phyloP scores from a whole-genome alignment of 768 basidiomycete genomes.

The Lenzites betulinus region DNA sequence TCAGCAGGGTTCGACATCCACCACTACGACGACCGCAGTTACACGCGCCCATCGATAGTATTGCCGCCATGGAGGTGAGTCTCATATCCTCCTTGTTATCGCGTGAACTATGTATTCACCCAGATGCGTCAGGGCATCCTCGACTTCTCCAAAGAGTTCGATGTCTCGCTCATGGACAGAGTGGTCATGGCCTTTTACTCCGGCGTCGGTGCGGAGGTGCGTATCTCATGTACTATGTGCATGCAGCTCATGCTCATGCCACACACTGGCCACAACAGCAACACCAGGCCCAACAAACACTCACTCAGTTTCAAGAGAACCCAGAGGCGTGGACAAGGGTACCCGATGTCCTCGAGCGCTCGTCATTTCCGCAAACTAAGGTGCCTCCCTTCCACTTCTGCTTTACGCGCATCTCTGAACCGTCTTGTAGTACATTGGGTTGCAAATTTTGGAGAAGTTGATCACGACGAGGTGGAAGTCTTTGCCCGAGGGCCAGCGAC shows the following conservation, averaged over 20 bases:
- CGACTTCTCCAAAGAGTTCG: constrained; percentile 93
- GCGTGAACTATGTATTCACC: background rate
- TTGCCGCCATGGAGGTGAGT: constrained; percentile 42
- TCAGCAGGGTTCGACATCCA: constrained; percentile 27
- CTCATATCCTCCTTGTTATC: background rate
- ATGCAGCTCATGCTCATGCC: constrained; percentile 1
- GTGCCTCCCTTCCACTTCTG: constrained; percentile 41
- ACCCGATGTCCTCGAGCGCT: constrained; percentile 87
- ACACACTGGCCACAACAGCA: constrained; percentile 53
- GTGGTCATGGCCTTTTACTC: constrained; percentile 93
- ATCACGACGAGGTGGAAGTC: constrained; percentile 96
- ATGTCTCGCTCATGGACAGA: constrained; percentile 89
- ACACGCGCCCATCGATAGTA: constrained; percentile 26
- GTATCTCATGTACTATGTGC: constrained; percentile 25
- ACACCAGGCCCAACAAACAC: constrained; percentile 90
- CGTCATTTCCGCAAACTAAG: constrained; percentile 85
- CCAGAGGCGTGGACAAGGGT: constrained; percentile 98
- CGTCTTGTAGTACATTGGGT: constrained; percentile 78
- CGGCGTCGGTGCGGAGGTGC: constrained; percentile 79
- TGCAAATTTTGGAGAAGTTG: constrained; percentile 96
- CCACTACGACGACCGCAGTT: constrained; percentile 24
- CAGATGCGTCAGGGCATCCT: constrained; percentile 65
- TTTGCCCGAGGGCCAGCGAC: constrained; percentile 89
- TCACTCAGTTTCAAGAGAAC: constrained; percentile 96
- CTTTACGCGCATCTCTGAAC: background rate